Percentiles rank a stretch among this genome's conserved stretches.
Conservation (phyloP, 768 basidiomycete genomes). For the Suillus clintonianus region DNA sequence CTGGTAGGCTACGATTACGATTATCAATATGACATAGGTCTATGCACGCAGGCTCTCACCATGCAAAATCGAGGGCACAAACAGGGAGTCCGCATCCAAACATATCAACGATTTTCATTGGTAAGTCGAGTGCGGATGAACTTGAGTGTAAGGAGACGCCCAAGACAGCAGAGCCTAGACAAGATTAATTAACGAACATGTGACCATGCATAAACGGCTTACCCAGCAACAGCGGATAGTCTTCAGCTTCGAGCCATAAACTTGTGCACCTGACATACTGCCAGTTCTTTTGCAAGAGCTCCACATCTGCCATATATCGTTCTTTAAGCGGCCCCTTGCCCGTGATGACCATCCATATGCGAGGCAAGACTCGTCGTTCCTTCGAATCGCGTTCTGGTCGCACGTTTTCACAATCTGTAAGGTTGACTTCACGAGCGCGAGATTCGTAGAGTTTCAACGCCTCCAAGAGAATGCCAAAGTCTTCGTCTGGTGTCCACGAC, state of each 20-base stretch:
- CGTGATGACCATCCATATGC: constrained; percentile 81
- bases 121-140: constrained; percentile 88
- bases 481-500: constrained; percentile 97
- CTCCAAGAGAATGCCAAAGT: constrained; percentile 83
- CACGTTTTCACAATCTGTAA: constrained; percentile 6
- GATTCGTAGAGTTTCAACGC: constrained; percentile 74
- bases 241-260: constrained; percentile 85
- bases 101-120: constrained; percentile 99
- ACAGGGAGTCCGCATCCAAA: constrained; percentile 96
- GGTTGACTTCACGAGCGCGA: constrained; percentile 42
- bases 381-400: constrained; percentile 10
- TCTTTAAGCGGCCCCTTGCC: constrained; percentile 84
- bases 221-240: constrained; percentile 90
- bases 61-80: constrained; percentile 83
- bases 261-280: constrained; percentile 75
- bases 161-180: constrained; percentile 82
- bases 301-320: constrained; percentile 71
- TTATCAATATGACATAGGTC: constrained; percentile 5
- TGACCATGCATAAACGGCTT: constrained; percentile 13
- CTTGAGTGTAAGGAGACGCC: constrained; percentile 91
- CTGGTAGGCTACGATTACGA: constrained; percentile 60
- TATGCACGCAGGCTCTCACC: constrained; percentile 50
- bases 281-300: constrained; percentile 65
- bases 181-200: background rate
- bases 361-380: constrained; percentile 52